Evolutionary conservation across 768 basidiomycete species (phyloP).

Genomic region (Lactifluus piperatus): DNA sequence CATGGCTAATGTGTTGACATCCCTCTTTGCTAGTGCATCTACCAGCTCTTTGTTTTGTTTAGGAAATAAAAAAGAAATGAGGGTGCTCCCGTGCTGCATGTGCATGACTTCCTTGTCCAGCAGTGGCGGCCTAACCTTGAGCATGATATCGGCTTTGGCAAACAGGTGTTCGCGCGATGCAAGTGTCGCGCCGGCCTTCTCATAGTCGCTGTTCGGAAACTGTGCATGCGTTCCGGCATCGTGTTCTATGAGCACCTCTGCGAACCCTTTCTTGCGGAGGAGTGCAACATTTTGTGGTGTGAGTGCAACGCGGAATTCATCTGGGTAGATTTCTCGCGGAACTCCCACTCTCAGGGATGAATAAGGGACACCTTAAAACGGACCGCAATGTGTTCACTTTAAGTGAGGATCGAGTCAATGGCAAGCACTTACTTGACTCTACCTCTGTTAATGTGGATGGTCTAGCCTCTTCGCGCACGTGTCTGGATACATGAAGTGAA

Average conservation of each 20-base stretch:
- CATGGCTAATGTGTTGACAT: slow-evolving; percentile 78
- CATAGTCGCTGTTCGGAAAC: slow-evolving; percentile 75
- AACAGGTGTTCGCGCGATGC: slow-evolving; percentile 69
- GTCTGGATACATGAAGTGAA: slow-evolving; percentile 8
- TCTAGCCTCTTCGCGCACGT: neutral
- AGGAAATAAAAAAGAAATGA: slow-evolving; percentile 81
- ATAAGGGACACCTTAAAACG: slow-evolving; percentile 47
- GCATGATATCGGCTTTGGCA: slow-evolving; percentile 60
- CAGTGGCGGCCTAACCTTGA: slow-evolving; percentile 79
- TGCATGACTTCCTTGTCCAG: slow-evolving; percentile 49
- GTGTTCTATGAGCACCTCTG: slow-evolving; percentile 60
- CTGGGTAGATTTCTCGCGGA: slow-evolving; percentile 66
- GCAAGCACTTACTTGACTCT: slow-evolving; percentile 12
- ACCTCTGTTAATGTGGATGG: neutral
- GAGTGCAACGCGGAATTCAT: slow-evolving; percentile 72
- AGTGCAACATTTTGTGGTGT: slow-evolving; percentile 71
- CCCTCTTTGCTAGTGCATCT: slow-evolving; percentile 55
- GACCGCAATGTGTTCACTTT: neutral
- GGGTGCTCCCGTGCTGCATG: slow-evolving; percentile 66
- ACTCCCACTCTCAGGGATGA: slow-evolving; percentile 67
- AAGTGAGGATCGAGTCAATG: neutral
- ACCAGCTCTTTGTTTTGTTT: slow-evolving; percentile 71
- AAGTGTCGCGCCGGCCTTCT: slow-evolving; percentile 68
- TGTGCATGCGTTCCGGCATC: slow-evolving; percentile 65
- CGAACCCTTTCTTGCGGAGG: slow-evolving; percentile 78